A percentile compares a stretch with the other conserved stretches of the same genome.
phyloP scores from a whole-genome alignment of 2,329 filamentous ascomycete species.

The Aplosporella prunicola region DNA sequence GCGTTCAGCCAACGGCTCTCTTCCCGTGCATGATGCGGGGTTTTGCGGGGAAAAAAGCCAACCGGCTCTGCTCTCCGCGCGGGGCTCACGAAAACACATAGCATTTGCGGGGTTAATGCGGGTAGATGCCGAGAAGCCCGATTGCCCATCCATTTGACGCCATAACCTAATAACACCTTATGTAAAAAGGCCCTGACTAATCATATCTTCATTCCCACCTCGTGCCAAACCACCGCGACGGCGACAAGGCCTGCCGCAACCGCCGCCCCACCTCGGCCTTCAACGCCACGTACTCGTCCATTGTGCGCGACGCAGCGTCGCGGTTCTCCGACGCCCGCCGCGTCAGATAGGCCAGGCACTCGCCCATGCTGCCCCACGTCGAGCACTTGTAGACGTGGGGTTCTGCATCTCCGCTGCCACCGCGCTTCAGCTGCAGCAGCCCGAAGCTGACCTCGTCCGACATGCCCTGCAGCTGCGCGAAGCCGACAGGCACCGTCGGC shows the following conservation, averaged over 20 bases:
- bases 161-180: no score
- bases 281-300: conserved; percentile 22
- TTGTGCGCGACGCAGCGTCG: conserved; percentile 34
- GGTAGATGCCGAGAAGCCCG: no score
- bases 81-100: no score
- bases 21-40: no score
- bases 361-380: conserved; percentile 49
- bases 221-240: neutral
- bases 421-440: conserved; percentile 37
- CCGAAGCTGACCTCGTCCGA: conserved; percentile 74
- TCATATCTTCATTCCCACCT: neutral
- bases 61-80: no score
- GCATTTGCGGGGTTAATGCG: no score
- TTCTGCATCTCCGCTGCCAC: conserved; percentile 44
- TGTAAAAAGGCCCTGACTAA: no score
- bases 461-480: conserved; percentile 88
- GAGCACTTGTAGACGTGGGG: conserved; percentile 37
- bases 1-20: neutral
- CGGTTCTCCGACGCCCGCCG: conserved; percentile 49
- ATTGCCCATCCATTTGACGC: no score
- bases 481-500: conserved; percentile 43
- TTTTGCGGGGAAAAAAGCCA: no score
- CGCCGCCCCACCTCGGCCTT: conserved; percentile 19
- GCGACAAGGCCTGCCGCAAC: conserved; percentile 13
- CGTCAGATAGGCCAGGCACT: conserved; percentile 70